Percentiles rank a stretch among this genome's conserved stretches.
phyloP scores from a whole-genome alignment of 1,284 basidiomycete genomes.

The Ganoderma meredithae region DNA sequence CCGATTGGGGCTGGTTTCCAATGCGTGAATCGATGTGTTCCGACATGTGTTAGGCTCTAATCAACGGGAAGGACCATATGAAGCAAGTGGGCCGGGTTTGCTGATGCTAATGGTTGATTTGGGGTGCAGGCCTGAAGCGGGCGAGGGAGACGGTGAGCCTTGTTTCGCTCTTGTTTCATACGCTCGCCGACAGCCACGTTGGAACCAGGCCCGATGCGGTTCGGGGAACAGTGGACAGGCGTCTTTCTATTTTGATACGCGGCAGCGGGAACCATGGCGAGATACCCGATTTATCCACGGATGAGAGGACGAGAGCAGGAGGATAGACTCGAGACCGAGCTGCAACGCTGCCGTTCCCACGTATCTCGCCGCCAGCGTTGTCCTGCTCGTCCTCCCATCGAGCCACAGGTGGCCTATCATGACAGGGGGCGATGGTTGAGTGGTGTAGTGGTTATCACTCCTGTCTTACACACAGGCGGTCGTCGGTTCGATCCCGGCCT shows the following conservation, averaged over 20 bases:
- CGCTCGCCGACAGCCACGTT: not conserved
- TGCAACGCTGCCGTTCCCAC: not conserved
- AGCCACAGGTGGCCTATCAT: not conserved
- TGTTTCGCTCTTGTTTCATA: not conserved
- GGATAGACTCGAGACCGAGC: not conserved
- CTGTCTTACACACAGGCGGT: constrained; percentile 35
- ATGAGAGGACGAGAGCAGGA: not conserved
- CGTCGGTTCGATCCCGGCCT: constrained; percentile 35
- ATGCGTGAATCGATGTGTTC: not conserved
- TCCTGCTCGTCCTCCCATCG: no score
- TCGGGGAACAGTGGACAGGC: not conserved
- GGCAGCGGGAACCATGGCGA: not conserved
- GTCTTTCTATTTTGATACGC: not conserved
- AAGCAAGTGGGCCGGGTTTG: not conserved
- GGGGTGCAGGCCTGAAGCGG: not conserved
- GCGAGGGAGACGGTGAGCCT: no score
- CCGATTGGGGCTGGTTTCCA: not conserved
- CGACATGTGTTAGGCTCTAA: not conserved
- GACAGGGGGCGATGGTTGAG: constrained; percentile 16
- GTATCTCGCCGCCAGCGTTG: no score
- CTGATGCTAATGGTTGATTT: not conserved
- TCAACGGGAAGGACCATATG: not conserved
- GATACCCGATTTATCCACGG: constrained; percentile 4
- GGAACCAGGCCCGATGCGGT: not conserved
- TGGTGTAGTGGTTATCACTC: constrained; percentile 36